A percentile compares a stretch with the other conserved stretches of the same genome.
These are phyloP conservation scores for Mycena amicta DNA, from an alignment of 768 basidiomycete genomes.

Conservation along the genomic window DNA sequence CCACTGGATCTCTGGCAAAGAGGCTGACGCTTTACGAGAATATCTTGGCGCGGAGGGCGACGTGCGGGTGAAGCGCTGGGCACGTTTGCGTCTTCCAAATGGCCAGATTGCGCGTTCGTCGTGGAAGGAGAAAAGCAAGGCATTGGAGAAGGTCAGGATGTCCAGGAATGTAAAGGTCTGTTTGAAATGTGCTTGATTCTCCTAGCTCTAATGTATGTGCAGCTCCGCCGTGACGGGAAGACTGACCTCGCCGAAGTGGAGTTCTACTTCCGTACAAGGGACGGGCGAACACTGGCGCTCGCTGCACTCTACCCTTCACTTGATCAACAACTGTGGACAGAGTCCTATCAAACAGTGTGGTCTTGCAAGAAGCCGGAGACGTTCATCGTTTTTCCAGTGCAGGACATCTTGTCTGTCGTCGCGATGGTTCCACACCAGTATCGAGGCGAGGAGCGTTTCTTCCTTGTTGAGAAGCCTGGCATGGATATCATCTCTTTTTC, in stretches of 20 bases:
- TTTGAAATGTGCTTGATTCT: not conserved
- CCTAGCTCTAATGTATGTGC: not conserved
- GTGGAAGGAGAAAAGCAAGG: constrained; percentile 30
- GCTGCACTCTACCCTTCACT: not conserved
- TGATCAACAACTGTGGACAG: not conserved
- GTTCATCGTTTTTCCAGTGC: not conserved
- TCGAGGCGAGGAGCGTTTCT: no score
- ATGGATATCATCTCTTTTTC: no score
- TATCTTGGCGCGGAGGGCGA: not conserved
- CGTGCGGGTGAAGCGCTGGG: constrained; percentile 28
- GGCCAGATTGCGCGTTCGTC: constrained; percentile 37
- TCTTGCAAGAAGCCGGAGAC: not conserved
- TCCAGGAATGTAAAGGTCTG: not conserved
- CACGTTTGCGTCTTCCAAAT: constrained; percentile 35
- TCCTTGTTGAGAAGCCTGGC: no score
- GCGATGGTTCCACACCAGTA: not conserved
- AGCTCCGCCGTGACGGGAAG: not conserved
- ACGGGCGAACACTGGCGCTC: not conserved
- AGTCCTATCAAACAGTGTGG: not conserved
- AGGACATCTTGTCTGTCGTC: not conserved
- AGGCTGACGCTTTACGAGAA: not conserved
- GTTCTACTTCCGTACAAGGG: not conserved
- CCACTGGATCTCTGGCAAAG: not conserved
- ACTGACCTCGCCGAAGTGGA: not conserved
- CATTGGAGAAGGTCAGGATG: not conserved